Conservation (phyloP, 2,329 filamentous ascomycete genomes). For the Fusarium devonianum region DNA sequence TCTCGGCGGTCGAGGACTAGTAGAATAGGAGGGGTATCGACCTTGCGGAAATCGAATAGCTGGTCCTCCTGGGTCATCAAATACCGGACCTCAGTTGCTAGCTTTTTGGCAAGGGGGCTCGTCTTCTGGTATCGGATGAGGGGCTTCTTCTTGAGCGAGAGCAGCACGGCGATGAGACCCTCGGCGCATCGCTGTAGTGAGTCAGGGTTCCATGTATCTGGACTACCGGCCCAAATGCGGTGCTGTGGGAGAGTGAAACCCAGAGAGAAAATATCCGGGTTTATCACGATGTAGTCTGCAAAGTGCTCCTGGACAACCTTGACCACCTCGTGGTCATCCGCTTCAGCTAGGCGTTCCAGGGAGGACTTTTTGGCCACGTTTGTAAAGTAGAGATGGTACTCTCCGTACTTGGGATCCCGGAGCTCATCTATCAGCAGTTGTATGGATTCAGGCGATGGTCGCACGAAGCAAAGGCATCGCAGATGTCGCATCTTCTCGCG, state of each 20-base stretch:
- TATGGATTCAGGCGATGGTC: conserved; percentile 90
- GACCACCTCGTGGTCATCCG: conserved; percentile 96
- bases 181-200: conserved; percentile 86
- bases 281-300: conserved; percentile 93
- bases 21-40: conserved; percentile 92
- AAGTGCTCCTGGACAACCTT: conserved; percentile 95
- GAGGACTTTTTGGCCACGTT: conserved; percentile 98
- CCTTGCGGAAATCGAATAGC: conserved; percentile 93
- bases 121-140: conserved; percentile 93
- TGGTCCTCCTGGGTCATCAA: conserved; percentile 95
- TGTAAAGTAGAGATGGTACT: conserved; percentile 97
- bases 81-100: conserved; percentile 91
- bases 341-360: conserved; percentile 90
- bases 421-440: conserved; percentile 95
- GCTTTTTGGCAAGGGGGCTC: conserved; percentile 87
- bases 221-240: conserved; percentile 79
- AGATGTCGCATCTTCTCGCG: conserved; percentile 98
- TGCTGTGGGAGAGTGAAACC: conserved; percentile 75
- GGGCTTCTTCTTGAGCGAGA: conserved; percentile 96
- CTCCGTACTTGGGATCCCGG: conserved; percentile 94
- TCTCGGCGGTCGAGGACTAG: conserved; percentile 90
- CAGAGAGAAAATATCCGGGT: conserved; percentile 89
- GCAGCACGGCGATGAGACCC: conserved; percentile 80
- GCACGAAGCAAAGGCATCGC: conserved; percentile 89
- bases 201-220: conserved; percentile 92